Base-by-base conservation (phyloP, 768 basidiomycete species). In the Panaeolus papilionaceus region DNA sequence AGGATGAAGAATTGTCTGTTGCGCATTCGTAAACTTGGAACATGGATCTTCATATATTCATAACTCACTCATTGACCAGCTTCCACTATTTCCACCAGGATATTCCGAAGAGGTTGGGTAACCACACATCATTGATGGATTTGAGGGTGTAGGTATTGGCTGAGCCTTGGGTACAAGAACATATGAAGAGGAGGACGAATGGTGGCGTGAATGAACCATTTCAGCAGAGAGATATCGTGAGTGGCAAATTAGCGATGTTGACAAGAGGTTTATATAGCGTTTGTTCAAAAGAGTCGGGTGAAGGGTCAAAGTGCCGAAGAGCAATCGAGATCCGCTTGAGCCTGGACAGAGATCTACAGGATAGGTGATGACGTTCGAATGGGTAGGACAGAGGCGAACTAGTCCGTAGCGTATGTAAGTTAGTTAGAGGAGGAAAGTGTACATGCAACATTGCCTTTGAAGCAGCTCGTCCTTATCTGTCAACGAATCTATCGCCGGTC, bases 231-330 rank as follows among this genome's bases (percentile, higher is more conserved):
- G 64, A 72, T 69, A 70, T 65, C 61, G 66, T 67, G 61, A 47
- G 63, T 62, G 63, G 63, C 51, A 67, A 63, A 62, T 69, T 58
- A 66, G 38, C 38, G 67, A 64, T 63, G 69, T 63, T 54, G 20
- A 47, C 71, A 68, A 67, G 67, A 70, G 65, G 64, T 68, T 71
- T 73, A 73, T 72, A 76, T 72, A 75, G 70, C 47, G 62, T 68
- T 67, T 28, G 64, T 67, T 58, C 70, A 54, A 71, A 68, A 64
- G 66, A 61, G 51, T 58, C 64, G 68, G 69, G 68, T 61, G 67
- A 67, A 71, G 68, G 65, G 64, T 42, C 49, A 28, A 39, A 58
- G 63, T 68, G 65, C 70, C 71, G 70, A 70, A 65, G 65, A 73
- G 58, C 62, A 66, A 65, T 70, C 66, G 65, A 72, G 74, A 75